phyloP scores from a whole-genome alignment of 2,329 filamentous ascomycete genomes.

The Cadophora sp. region DNA sequence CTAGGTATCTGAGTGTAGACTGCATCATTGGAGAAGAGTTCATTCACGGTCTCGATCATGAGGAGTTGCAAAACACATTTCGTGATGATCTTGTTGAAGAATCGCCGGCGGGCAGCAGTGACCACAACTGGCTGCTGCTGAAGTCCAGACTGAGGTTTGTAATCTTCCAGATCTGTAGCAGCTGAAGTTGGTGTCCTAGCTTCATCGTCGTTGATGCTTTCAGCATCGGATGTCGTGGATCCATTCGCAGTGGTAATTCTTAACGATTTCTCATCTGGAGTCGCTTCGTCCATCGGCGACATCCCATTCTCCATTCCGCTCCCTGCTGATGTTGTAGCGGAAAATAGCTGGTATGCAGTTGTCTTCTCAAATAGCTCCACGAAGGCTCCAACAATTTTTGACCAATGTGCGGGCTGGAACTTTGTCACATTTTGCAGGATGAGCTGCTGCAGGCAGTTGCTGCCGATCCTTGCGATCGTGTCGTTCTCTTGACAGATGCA shows the following conservation, averaged over 20 bases:
- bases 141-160: constrained; percentile 75
- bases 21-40: constrained; percentile 95
- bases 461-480: constrained; percentile 95
- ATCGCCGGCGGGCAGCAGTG: constrained; percentile 88
- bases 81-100: constrained; percentile 99
- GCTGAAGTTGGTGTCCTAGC: constrained; percentile 37
- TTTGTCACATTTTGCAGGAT: constrained; percentile 97
- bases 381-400: constrained; percentile 92
- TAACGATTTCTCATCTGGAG: constrained; percentile 57
- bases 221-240: constrained; percentile 41
- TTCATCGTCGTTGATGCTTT: constrained; percentile 43
- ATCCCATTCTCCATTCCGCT: constrained; percentile 62
- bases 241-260: constrained; percentile 64
- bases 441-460: constrained; percentile 95
- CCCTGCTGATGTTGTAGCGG: constrained; percentile 68
- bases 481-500: constrained; percentile 99
- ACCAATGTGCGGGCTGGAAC: constrained; percentile 87
- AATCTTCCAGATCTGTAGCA: constrained; percentile 69
- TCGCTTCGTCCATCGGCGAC: constrained; percentile 39
- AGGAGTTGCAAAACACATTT: constrained; percentile 96
- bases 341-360: constrained; percentile 94
- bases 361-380: constrained; percentile 95
- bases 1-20: constrained; percentile 96
- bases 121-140: constrained; percentile 92
- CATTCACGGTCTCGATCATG: constrained; percentile 99